These are phyloP conservation scores for Monascus purpureus DNA, from an alignment of 495 filamentous ascomycete genomes.

Conservation along the genomic window DNA sequence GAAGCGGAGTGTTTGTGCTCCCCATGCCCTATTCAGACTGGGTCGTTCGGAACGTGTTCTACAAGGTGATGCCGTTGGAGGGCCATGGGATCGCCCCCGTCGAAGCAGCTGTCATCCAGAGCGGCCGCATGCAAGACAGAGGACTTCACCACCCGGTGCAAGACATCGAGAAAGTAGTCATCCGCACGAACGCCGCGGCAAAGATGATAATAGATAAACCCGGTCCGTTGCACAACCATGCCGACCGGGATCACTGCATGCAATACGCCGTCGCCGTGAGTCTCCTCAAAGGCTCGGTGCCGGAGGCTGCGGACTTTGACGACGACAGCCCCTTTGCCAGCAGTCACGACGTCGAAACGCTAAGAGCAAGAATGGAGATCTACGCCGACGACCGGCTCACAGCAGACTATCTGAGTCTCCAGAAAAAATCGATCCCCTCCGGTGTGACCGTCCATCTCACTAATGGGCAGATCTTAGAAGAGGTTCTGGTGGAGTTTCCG, in stretches of 20 bases:
- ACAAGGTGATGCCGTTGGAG: constrained; percentile 26
- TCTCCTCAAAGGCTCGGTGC: constrained; percentile 19
- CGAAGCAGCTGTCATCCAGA: constrained; percentile 18
- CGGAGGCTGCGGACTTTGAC: constrained; percentile 20
- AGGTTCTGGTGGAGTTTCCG: constrained; percentile 75
- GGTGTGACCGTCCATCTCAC: constrained; percentile 12
- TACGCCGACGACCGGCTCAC: constrained; percentile 17
- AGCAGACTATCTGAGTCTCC: constrained; percentile 18
- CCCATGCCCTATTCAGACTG: constrained; percentile 17
- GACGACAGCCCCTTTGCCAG: constrained; percentile 22
- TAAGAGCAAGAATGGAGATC: constrained; percentile 19
- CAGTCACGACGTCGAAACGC: constrained; percentile 7
- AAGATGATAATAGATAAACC: constrained; percentile 27
- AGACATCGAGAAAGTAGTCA: constrained; percentile 14
- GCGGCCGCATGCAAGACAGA: constrained; percentile 2
- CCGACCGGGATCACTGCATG: constrained; percentile 35
- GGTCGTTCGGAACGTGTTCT: constrained; percentile 22
- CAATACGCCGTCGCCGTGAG: constrained; percentile 26
- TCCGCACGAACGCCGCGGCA: constrained; percentile 23
- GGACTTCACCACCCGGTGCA: constrained; percentile 4
- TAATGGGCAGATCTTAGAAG: constrained; percentile 38
- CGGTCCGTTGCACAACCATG: constrained; percentile 21
- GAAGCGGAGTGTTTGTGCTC: constrained; percentile 10
- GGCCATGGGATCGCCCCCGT: constrained; percentile 24
- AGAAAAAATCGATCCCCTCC: constrained; percentile 12